phyloP scores from a whole-genome alignment of 768 basidiomycete genomes.

The Mycena latifolia region DNA sequence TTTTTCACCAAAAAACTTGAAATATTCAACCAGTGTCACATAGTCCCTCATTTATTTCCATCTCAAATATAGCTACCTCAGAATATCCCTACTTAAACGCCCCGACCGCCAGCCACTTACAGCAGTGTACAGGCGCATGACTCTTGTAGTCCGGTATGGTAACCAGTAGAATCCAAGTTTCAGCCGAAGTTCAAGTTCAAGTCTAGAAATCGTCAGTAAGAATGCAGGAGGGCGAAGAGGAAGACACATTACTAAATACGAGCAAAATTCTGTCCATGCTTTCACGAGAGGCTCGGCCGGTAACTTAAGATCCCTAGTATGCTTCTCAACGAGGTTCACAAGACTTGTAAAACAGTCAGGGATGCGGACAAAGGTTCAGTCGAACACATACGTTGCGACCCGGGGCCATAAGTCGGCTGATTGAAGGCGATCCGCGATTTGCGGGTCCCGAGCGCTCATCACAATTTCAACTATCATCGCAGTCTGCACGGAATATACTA shows the following conservation, averaged over 20 bases:
- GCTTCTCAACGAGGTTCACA: not conserved
- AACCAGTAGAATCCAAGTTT: no score
- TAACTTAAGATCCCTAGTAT: conserved; percentile 4
- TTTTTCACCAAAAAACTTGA: no score
- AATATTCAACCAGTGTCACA: no score
- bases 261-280: not conserved
- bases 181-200: no score
- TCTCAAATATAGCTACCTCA: no score
- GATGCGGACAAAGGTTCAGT: not conserved
- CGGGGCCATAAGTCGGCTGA: not conserved
- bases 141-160: no score
- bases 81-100: no score
- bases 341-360: not conserved
- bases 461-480: conserved; percentile 14
- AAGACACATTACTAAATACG: not conserved
- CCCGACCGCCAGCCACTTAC: no score
- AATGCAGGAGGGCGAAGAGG: no score
- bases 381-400: not conserved
- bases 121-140: no score
- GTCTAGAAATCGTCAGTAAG: no score
- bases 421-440: not conserved
- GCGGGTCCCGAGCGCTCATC: conserved; percentile 1
- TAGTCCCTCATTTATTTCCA: no score
- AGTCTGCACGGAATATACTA: conserved; percentile 7
- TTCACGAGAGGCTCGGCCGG: not conserved